Conservation (phyloP, 2,329 filamentous ascomycete species). For the Pseudopithomyces chartarum region DNA sequence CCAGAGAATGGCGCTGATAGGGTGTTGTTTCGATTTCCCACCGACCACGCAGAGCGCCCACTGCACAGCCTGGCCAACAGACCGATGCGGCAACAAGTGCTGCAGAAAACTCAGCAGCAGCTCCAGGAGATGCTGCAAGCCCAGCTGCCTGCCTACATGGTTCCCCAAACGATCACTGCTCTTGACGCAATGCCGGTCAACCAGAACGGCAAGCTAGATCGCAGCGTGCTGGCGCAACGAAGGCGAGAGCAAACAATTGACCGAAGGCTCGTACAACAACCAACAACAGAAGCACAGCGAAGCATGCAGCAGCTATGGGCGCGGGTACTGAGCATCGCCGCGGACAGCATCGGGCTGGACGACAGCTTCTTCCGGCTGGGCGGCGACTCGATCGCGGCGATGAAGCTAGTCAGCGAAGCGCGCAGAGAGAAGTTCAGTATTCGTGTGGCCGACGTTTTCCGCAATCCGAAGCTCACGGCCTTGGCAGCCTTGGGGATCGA, state of each 20-base stretch:
- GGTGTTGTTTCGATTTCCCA: not conserved
- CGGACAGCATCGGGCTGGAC: not conserved
- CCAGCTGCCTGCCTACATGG: slow-evolving; percentile 12
- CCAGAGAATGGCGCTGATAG: not conserved
- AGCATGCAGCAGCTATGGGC: not conserved
- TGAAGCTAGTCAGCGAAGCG: not conserved
- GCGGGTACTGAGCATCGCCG: not conserved
- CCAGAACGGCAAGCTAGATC: too few relatives aligned
- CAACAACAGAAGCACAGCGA: not conserved
- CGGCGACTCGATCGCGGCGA: not conserved
- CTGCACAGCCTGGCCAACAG: not conserved
- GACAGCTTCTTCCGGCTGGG: not conserved
- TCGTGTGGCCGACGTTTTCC: not conserved
- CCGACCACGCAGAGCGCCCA: not conserved
- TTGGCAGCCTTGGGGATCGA: too few relatives aligned
- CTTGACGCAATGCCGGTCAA: too few relatives aligned
- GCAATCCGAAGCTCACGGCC: too few relatives aligned
- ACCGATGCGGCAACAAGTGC: slow-evolving; percentile 21
- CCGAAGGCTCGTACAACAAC: not conserved
- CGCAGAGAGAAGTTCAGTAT: not conserved
- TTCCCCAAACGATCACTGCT: not conserved
- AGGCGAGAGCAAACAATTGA: too few relatives aligned
- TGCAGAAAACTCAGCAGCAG: slow-evolving; percentile 21
- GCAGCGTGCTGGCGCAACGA: too few relatives aligned
- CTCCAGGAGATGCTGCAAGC: not conserved